A percentile compares a stretch with the other conserved stretches of the same genome.
phyloP scores from a whole-genome alignment of 164 flowering plant species.

The Stephania yunnanensis region DNA sequence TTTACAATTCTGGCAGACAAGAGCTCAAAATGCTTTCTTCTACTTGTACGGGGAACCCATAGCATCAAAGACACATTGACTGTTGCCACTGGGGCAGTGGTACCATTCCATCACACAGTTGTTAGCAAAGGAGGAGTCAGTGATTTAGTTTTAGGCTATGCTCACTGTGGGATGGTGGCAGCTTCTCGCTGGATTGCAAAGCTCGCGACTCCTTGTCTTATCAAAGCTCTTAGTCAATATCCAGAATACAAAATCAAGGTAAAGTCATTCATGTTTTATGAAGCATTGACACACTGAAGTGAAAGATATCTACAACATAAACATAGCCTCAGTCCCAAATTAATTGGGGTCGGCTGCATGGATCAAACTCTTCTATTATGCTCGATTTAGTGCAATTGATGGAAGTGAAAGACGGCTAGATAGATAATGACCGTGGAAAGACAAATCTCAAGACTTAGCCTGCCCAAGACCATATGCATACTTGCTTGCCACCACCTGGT shows the following conservation, averaged over 20 bases:
- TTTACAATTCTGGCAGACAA: constrained; percentile 78
- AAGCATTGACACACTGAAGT: neutral
- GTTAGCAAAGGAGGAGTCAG: constrained; percentile 88
- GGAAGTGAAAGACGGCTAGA: neutral
- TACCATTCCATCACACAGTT: constrained; percentile 91
- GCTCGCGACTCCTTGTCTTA: constrained; percentile 76
- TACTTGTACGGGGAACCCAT: constrained; percentile 95
- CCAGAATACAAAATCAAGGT: constrained; percentile 85
- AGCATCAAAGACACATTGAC: constrained; percentile 95
- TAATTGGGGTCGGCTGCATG: too few species aligned
- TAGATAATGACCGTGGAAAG: too few species aligned
- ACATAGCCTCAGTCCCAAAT: too few species aligned
- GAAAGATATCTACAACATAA: neutral
- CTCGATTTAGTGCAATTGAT: neutral
- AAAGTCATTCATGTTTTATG: neutral
- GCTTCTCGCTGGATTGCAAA: constrained; percentile 99
- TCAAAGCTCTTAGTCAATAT: constrained; percentile 46
- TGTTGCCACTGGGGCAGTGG: constrained; percentile 96
- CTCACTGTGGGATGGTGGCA: constrained; percentile 99
- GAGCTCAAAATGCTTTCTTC: constrained; percentile 46
- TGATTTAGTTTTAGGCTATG: constrained; percentile 87
- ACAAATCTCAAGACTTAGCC: too few species aligned
- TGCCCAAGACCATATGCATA: too few species aligned
- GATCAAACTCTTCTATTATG: too few species aligned
- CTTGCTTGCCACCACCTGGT: too few species aligned